Evolutionary conservation across 176 grass and related monocot genomes (phyloP).

Genomic region (Pharus latifolius): DNA sequence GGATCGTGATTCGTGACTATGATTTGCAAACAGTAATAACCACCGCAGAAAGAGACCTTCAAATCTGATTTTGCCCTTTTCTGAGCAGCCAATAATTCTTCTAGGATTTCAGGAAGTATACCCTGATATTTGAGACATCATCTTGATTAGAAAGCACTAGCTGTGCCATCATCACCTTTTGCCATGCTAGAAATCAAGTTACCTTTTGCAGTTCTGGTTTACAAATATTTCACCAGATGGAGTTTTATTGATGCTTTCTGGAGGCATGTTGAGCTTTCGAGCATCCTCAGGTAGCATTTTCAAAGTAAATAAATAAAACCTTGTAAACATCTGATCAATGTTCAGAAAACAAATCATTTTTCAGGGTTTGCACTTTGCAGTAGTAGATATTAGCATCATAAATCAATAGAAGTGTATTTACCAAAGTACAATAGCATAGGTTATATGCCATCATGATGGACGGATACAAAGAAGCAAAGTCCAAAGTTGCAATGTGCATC

Average conservation of each 20-base stretch:
- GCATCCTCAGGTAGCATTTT: slow-evolving; percentile 86
- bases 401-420: slow-evolving; percentile 27
- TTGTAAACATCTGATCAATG: slow-evolving; percentile 10
- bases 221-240: slow-evolving; percentile 97
- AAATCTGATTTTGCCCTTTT: slow-evolving; percentile 99
- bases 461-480: slow-evolving; percentile 99
- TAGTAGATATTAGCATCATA: not conserved
- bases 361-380: not conserved
- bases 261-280: slow-evolving; percentile 60
- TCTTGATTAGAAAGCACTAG: slow-evolving; percentile 6
- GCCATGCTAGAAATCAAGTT: slow-evolving; percentile 5
- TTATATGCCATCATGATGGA: slow-evolving; percentile 99
- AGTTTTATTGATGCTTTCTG: slow-evolving; percentile 81
- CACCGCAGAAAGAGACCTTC: slow-evolving; percentile 51
- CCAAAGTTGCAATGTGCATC: slow-evolving; percentile 93
- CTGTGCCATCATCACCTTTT: slow-evolving; percentile 1
- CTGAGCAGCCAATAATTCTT: slow-evolving; percentile 86
- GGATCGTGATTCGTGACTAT: not conserved
- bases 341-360: slow-evolving; percentile 4
- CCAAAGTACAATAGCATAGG: slow-evolving; percentile 97
- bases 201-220: slow-evolving; percentile 96
- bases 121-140: slow-evolving; percentile 44
- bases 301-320: slow-evolving; percentile 19
- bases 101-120: slow-evolving; percentile 98
- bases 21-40: not conserved